Base-by-base conservation (phyloP, 805 yeast species). In the Lipomyces lipofer region DNA sequence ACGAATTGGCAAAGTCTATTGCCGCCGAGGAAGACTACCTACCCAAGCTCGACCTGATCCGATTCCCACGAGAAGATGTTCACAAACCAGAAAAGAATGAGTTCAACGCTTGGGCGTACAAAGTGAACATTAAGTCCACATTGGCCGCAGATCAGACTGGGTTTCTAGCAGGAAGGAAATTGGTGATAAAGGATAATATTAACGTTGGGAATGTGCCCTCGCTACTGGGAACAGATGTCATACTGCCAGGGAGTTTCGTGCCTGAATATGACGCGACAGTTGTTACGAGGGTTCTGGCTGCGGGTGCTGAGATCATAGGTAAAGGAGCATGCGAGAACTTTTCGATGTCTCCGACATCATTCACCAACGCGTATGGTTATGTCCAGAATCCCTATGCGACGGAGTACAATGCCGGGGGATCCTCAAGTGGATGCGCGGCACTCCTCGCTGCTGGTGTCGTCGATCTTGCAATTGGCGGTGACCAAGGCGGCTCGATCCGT, bases 381-480 rank as follows among this genome's bases (percentile, higher is more conserved):
- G 73, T 76, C 7, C 62, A 69, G 28, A 79, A 80, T 59, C 83
- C 84, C 15, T 66, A 55, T 64, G 69, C 67, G 30, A 58, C 51
- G 56, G 73, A 64, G 60, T 66, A 60, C 29, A 70, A 72, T 9
- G 67, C 74, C 3, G 82, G 84, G 6, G 84, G 84, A 4, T 75
- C 80, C 9, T 76, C 81, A 25, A 80, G 82, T 5, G 84, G 84
- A 1, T 75, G 78, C 32, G 81, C 80, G 0, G 80, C 81, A 0
- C 69, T 77, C 2, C 79, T 80, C n/a, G 78, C 81, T 3, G 74
- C 74, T 1, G 74, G 72, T 0, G 61, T 73, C 43, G 77, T 75
- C n/a, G 76, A 73, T 47, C 72, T 78, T 59, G 63, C 66, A 5
- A 63, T 78, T 46, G 81, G 82, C 2, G 69, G 78, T n/a, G 84